Percentiles rank a stretch among this genome's conserved stretches.
These are phyloP conservation scores for Globisporangium nagaii DNA, from an alignment of 352 stramenopile genomes.

Conservation along the genomic window DNA sequence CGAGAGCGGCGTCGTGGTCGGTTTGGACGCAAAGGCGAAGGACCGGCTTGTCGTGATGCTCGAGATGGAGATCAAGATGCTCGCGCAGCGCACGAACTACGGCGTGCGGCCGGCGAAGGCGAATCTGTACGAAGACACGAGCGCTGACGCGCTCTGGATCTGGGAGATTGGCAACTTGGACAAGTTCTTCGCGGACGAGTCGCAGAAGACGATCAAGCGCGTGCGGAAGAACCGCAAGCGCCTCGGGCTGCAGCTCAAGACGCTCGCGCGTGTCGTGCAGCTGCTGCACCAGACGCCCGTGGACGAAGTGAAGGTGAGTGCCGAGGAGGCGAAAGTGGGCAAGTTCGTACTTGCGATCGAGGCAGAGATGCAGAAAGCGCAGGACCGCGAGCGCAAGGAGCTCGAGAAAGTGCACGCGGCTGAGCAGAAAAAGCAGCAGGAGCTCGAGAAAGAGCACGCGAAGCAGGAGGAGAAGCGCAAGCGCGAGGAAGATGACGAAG, in stretches of 20 bases:
- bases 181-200: slow-evolving; percentile 59
- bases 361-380: slow-evolving; percentile 51
- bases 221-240: slow-evolving; percentile 79
- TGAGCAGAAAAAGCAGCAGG: slow-evolving; percentile 55
- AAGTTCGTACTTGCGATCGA: slow-evolving; percentile 69
- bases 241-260: slow-evolving; percentile 64
- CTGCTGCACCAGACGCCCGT: slow-evolving; percentile 60
- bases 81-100: slow-evolving; percentile 71
- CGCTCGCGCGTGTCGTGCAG: slow-evolving; percentile 55
- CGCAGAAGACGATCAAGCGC: slow-evolving; percentile 71
- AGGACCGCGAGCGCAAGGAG: slow-evolving; percentile 51
- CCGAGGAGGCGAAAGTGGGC: slow-evolving; percentile 74
- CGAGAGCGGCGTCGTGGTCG: background rate
- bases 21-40: slow-evolving; percentile 12
- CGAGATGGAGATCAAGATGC: slow-evolving; percentile 87
- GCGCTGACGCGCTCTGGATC: slow-evolving; percentile 62
- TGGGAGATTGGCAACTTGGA: slow-evolving; percentile 82
- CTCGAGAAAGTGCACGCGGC: slow-evolving; percentile 42
- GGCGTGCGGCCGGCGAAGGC: slow-evolving; percentile 58
- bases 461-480: slow-evolving; percentile 65
- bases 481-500: slow-evolving; percentile 41
- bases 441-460: slow-evolving; percentile 48
- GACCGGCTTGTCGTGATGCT: slow-evolving; percentile 28
- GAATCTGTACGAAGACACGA: slow-evolving; percentile 82
- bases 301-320: slow-evolving; percentile 75